Evolutionary conservation across 2,329 filamentous ascomycete genomes (phyloP), one percentile per base, ranked within the genome.

Genomic region (Thermoascus crustaceus): DNA sequence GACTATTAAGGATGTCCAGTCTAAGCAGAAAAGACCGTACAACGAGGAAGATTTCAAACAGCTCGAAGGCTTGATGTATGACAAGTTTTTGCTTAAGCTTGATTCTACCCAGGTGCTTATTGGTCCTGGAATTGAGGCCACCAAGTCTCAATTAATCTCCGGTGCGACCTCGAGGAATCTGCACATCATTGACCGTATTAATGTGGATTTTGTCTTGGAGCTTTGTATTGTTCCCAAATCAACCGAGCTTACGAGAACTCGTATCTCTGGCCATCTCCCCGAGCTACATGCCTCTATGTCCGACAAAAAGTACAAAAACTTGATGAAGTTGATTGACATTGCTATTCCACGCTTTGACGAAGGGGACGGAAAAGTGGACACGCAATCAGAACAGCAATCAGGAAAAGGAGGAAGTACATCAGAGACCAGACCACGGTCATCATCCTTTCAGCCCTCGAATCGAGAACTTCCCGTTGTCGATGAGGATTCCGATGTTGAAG

Each of bases 171-270:
- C 73, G 1, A 81, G 80, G 38, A 80, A 80, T 43, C 73, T 93
- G 46, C 89, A 96, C 55, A 79, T 99, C 36, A 85, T 99, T 22
- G 89, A 99, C 58, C 80, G 85, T 46, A 98, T 98, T 67, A 98
- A 94, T 48, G 84, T 99, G 49, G 85, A 96, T 57, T 96, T 99
- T 57, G 79, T 87, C 7, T 78, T 99, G n/a, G 88, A 95, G 57
- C 82, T 84, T 13, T 98, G 88, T 5, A 99, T 99, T 47, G 69
- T 98, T n/a, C 91, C 91, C 0, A 95, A 95, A 55, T 86, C 86
- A 1, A 83, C 89, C 0, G 93, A 95, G 44, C 68, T 99, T 32
- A 93, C 91, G 9, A 91, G 91, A 52, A 80, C 95, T 47, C 82
- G 85, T 41, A 78, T 99, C 21, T 93, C 87, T 1, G 91, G 91